A percentile compares a stretch with the other conserved stretches of the same genome.
Evolutionary conservation across 2,329 filamentous ascomycete species (phyloP).

Genomic region (Fusarium sp.): DNA sequence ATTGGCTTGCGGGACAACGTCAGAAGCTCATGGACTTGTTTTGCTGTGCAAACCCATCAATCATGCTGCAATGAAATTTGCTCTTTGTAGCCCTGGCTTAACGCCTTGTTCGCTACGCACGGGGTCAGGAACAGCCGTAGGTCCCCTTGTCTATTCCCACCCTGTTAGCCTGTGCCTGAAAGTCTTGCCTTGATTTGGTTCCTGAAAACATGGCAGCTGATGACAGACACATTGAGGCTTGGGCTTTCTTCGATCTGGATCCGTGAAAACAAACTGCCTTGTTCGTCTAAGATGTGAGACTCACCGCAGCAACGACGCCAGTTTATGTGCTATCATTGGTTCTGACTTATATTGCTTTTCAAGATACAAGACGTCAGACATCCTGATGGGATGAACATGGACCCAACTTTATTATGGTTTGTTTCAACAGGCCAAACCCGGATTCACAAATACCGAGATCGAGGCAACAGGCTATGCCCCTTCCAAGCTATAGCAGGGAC

Average conservation of each 20-base stretch:
- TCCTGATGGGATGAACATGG: constrained; percentile 10
- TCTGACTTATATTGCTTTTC: constrained; percentile 15
- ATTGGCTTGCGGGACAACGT: neutral
- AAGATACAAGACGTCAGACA: constrained; percentile 17
- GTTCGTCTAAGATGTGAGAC: constrained; percentile 11
- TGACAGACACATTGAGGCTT: constrained; percentile 45
- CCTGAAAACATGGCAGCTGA: constrained; percentile 30
- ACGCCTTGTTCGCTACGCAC: constrained; percentile 30
- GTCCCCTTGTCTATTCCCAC: constrained; percentile 26
- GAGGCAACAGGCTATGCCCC: constrained; percentile 7
- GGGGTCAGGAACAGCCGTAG: constrained; percentile 30
- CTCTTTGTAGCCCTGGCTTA: neutral
- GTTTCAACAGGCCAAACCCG: constrained; percentile 18
- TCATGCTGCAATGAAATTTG: neutral
- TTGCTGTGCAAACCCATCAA: neutral
- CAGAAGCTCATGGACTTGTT: neutral
- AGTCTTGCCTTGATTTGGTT: constrained; percentile 20
- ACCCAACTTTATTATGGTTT: constrained; percentile 13
- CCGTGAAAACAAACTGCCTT: constrained; percentile 25
- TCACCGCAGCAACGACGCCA: constrained; percentile 30
- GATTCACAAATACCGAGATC: neutral
- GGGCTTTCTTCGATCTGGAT: constrained; percentile 33
- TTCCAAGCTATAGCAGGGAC: constrained; percentile 3
- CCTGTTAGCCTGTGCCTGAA: constrained; percentile 21
- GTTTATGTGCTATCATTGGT: constrained; percentile 11